Conservation (phyloP, 2,329 filamentous ascomycete genomes). For the Ambrosiella cleistominuta region DNA sequence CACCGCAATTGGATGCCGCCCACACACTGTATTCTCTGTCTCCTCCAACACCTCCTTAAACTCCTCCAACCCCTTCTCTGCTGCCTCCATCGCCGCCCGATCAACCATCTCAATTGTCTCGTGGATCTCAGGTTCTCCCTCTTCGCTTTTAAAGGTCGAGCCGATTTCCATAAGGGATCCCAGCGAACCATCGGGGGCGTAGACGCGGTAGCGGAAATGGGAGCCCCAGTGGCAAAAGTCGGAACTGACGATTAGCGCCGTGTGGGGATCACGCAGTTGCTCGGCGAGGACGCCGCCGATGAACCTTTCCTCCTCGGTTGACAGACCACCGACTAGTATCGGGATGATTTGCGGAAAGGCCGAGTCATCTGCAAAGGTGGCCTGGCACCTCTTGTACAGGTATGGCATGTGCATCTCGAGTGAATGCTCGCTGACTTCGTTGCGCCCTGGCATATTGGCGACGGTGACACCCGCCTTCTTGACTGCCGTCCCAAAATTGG, state of each 20-base stretch:
- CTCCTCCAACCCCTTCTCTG: slow-evolving; percentile 56
- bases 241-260: slow-evolving; percentile 75
- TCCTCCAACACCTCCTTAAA: slow-evolving; percentile 53
- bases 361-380: slow-evolving; percentile 27
- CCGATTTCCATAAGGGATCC: slow-evolving; percentile 25
- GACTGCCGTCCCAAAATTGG: slow-evolving; percentile 30
- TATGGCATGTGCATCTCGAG: slow-evolving; percentile 95
- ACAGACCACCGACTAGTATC: slow-evolving; percentile 67
- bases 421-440: slow-evolving; percentile 76
- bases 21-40: slow-evolving; percentile 85
- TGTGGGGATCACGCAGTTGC: slow-evolving; percentile 57
- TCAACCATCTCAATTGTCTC: slow-evolving; percentile 74
- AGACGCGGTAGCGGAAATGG: slow-evolving; percentile 70
- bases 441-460: slow-evolving; percentile 40
- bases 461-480: slow-evolving; percentile 20
- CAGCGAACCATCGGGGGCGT: slow-evolving; percentile 31
- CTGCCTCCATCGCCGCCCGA: slow-evolving; percentile 64
- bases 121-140: slow-evolving; percentile 42
- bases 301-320: slow-evolving; percentile 42
- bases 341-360: slow-evolving; percentile 63
- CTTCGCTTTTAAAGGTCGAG: slow-evolving; percentile 2
- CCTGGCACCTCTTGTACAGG: slow-evolving; percentile 57
- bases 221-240: slow-evolving; percentile 96
- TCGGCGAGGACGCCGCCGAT: slow-evolving; percentile 57
- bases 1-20: slow-evolving; percentile 84